Evolutionary conservation across 805 yeast species (phyloP).

Genomic region (Sungouiozyma intestinalis): DNA sequence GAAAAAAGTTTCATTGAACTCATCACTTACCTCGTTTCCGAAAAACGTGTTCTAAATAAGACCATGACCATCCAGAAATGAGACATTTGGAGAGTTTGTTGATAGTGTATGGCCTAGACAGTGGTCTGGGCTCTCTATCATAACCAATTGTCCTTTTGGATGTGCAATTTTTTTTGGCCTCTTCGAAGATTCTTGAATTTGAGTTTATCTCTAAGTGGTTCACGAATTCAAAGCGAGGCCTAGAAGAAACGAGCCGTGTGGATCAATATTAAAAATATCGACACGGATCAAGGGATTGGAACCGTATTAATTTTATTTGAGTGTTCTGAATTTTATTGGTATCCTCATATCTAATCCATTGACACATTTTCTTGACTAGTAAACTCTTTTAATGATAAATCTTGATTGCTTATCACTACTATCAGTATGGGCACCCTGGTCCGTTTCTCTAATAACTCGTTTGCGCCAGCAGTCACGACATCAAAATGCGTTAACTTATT

Average conservation of each 20-base stretch:
- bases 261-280: neutral
- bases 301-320: neutral
- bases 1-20: neutral
- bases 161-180: constrained; percentile 22
- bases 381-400: neutral
- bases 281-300: constrained; percentile 2
- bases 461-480: constrained; percentile 14
- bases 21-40: no score
- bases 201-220: constrained; percentile 26
- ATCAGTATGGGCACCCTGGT: constrained; percentile 17
- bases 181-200: constrained; percentile 37
- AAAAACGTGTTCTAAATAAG: no score
- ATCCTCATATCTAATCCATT: neutral
- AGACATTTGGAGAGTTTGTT: neutral
- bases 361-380: neutral
- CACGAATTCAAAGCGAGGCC: constrained; percentile 41
- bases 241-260: constrained; percentile 16
- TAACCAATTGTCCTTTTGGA: neutral
- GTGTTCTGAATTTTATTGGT: neutral
- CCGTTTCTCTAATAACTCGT: constrained; percentile 19
- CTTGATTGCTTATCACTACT: constrained; percentile 3
- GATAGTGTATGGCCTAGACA: neutral
- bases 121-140: neutral
- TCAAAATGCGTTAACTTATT: constrained; percentile 17
- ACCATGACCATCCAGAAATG: neutral